phyloP scores from a whole-genome alignment of 1,139 yeast species.

The Arxiozyma heterogenica region DNA sequence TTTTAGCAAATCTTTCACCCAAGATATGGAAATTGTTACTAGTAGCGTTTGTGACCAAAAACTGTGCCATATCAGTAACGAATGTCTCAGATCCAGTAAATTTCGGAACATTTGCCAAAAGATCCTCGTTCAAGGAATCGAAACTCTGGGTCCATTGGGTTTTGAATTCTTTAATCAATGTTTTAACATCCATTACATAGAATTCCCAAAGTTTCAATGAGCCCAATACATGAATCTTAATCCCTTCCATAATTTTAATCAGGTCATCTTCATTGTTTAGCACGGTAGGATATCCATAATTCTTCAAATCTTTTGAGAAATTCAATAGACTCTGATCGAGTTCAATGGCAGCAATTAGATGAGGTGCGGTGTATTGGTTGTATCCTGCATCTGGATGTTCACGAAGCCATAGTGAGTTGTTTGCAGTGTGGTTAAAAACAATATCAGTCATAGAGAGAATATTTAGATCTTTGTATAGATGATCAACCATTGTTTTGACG shows the following conservation, averaged over 20 bases:
- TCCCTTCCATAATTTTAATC: slow-evolving; percentile 51
- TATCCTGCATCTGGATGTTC: slow-evolving; percentile 90
- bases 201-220: slow-evolving; percentile 76
- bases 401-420: slow-evolving; percentile 75
- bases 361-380: slow-evolving; percentile 80
- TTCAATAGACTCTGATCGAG: slow-evolving; percentile 60
- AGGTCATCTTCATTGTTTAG: slow-evolving; percentile 48
- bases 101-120: slow-evolving; percentile 6
- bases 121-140: slow-evolving; percentile 1
- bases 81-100: slow-evolving; percentile 13
- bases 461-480: slow-evolving; percentile 47
- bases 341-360: slow-evolving; percentile 73
- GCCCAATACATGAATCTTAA: slow-evolving; percentile 57
- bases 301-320: slow-evolving; percentile 47
- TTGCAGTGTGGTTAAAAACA: slow-evolving; percentile 91
- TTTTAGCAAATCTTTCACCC: slow-evolving; percentile 44
- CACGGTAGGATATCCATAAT: slow-evolving; percentile 52
- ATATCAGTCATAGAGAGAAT: slow-evolving; percentile 80
- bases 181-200: slow-evolving; percentile 56
- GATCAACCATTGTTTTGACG: slow-evolving; percentile 38
- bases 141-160: slow-evolving; percentile 15
- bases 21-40: slow-evolving; percentile 36
- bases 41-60: slow-evolving; percentile 39
- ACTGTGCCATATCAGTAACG: slow-evolving; percentile 42
- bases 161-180: slow-evolving; percentile 28